Base-by-base conservation (phyloP, 2,329 filamentous ascomycete genomes). In the Fusarium clavum region DNA sequence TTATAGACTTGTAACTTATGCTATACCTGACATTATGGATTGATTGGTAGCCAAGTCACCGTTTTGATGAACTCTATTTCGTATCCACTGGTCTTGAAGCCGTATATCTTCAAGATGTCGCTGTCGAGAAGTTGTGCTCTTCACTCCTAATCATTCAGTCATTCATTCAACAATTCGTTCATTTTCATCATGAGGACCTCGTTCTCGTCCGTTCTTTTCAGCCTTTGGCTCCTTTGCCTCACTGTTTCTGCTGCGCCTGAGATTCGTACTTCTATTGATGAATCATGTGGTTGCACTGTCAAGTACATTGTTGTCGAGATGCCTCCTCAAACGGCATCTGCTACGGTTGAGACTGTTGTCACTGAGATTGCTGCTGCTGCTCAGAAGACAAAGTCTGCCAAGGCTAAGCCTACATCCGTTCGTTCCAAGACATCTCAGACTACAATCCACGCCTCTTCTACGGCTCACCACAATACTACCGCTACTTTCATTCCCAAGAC, bases 201-300 rank as follows among this genome's bases (percentile, higher is more conserved):
- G 48, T 64, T 64, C 61, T 64, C 49, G 61, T 64, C 61, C 61
- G 40, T 64, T 57, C 59, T 64, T 64, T 64, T 64, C 29, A 48
- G 49, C 61, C 59, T 64, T 8, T 48, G 58, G 58, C 49, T 64
- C 5, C 34, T 64, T 18, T 57, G 29, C 18, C 43, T 41, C 4
- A 12, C 43, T 13, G 49, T n/a, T 0, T 18, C 38, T 22, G 61
- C 49, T 8, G 44, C 59, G 16, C 24, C 24, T 8, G 32, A 29
- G 8, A 20, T 20, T 11, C 32, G 27, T 5, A 41, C 49, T n/a
- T 52, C 49, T 13, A 14, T 41, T 6, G 59, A 64, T 5, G 59
- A 64, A 12, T 64, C 61, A 44, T 64, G 61, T 14, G 61, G 59
- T 10, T 64, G 61, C 29, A 63, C 58, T 12, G 59, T 64, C 34